Percentiles rank a stretch among this genome's conserved stretches.
These are phyloP conservation scores for Straminergon stramineum DNA, from an alignment of 225 moss, liverwort and hornwort genomes.

Conservation along the genomic window DNA sequence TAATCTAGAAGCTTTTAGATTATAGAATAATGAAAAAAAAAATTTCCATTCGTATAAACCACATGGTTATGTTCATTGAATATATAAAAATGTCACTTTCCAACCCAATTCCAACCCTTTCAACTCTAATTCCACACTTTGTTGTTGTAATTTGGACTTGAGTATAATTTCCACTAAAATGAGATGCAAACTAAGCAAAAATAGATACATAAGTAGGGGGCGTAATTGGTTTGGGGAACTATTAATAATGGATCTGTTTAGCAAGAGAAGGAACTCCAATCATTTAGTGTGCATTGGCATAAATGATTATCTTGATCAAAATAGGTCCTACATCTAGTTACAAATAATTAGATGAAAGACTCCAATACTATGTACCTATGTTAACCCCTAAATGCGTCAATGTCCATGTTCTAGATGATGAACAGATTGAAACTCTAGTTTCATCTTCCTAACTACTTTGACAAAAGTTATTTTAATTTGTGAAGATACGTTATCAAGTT, in stretches of 20 bases:
- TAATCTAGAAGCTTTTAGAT: neutral
- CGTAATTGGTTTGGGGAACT: accelerated
- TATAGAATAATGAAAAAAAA: no score
- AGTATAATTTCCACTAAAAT: neutral
- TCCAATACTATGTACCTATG: neutral
- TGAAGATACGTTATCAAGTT: no score
- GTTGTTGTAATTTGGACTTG: neutral
- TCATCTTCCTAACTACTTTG: no score
- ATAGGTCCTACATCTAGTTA: no score
- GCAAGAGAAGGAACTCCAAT: neutral
- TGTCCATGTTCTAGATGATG: no score
- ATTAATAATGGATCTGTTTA: neutral
- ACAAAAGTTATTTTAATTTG: no score
- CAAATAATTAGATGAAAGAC: neutral
- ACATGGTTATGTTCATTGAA: neutral
- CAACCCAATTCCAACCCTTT: neutral
- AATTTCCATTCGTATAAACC: neutral
- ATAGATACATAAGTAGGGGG: neutral
- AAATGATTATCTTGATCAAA: neutral
- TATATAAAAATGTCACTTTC: neutral
- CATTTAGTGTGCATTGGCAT: neutral
- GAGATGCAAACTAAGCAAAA: neutral
- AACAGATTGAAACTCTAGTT: no score
- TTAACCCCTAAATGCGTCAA: no score
- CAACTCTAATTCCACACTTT: neutral